A percentile compares a stretch with the other conserved stretches of the same genome.
Conservation (phyloP, 2,329 filamentous ascomycete species). For the Verticillium zaregamsianum region DNA sequence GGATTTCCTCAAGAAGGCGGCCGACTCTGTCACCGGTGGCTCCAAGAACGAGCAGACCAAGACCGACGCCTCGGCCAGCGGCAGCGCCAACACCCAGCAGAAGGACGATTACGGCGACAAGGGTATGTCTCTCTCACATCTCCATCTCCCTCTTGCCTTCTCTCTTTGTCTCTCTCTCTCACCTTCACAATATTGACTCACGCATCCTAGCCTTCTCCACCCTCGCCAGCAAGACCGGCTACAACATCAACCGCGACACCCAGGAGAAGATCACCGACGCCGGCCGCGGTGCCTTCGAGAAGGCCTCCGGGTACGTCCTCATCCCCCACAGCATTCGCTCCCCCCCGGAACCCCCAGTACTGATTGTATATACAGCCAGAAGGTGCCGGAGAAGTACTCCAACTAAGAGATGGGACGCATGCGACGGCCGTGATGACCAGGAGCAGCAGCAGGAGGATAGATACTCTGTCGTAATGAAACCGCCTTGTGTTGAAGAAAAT, state of each 20-base stretch:
- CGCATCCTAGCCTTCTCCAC: slow-evolving; percentile 21
- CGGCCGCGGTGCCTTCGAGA: slow-evolving; percentile 29
- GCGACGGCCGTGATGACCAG: background rate
- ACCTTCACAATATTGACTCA: background rate
- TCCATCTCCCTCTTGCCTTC: background rate
- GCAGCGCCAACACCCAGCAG: background rate
- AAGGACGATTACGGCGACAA: slow-evolving; percentile 27
- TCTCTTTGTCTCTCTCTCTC: too few species aligned
- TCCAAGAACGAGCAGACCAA: background rate
- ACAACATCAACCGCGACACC: slow-evolving; percentile 25
- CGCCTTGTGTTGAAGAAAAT: background rate
- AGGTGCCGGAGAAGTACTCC: slow-evolving; percentile 28
- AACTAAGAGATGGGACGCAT: slow-evolving; percentile 21
- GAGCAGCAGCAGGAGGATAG: background rate
- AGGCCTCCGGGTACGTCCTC: slow-evolving; percentile 29
- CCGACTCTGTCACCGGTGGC: slow-evolving; percentile 7
- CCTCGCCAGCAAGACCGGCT: slow-evolving; percentile 27
- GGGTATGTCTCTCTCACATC: slow-evolving; percentile 18
- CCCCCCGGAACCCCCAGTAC: background rate
- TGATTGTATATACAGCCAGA: slow-evolving; percentile 13
- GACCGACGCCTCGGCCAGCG: background rate
- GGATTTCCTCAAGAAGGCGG: slow-evolving; percentile 35
- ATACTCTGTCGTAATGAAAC: background rate
- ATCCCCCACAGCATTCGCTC: background rate
- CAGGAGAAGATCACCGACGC: slow-evolving; percentile 35